phyloP scores from a whole-genome alignment of 495 filamentous ascomycete genomes.

The Neohortaea acidophila region DNA sequence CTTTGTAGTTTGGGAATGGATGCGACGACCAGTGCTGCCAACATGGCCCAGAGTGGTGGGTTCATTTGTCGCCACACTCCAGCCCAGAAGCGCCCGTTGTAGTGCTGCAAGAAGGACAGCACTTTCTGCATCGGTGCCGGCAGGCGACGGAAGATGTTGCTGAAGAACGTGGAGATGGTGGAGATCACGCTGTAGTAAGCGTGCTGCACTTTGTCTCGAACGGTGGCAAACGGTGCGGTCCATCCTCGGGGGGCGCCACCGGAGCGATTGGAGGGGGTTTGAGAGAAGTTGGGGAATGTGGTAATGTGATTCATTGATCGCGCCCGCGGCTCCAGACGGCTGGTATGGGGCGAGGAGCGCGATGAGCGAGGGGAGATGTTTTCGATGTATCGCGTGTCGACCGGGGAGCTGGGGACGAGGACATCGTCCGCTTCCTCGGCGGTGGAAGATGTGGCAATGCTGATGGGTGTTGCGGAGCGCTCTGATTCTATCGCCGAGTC shows the following conservation, averaged over 20 bases:
- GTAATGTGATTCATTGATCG: conserved; percentile 20
- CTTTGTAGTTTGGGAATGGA: conserved; percentile 72
- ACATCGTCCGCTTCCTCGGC: conserved; percentile 17
- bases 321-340: conserved; percentile 5
- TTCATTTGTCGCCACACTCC: conserved; percentile 93
- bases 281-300: conserved; percentile 19
- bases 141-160: conserved; percentile 32
- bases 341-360: conserved; percentile 3
- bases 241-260: conserved; percentile 1
- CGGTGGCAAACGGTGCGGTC: conserved; percentile 1
- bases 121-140: conserved; percentile 43
- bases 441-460: conserved; percentile 4
- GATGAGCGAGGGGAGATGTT: conserved; percentile 7
- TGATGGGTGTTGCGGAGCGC: conserved; percentile 13
- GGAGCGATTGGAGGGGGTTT: conserved; percentile 3
- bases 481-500: conserved; percentile 20
- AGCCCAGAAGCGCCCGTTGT: conserved; percentile 37
- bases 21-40: conserved; percentile 72
- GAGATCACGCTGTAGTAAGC: conserved; percentile 1
- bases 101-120: conserved; percentile 31
- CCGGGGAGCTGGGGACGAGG: conserved; percentile 12
- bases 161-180: conserved; percentile 6
- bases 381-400: conserved; percentile 22
- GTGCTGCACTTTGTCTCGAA: neutral
- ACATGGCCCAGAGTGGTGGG: conserved; percentile 94